Conservation (phyloP, 345 rosid genomes). For the Lumnitzera littorea region DNA sequence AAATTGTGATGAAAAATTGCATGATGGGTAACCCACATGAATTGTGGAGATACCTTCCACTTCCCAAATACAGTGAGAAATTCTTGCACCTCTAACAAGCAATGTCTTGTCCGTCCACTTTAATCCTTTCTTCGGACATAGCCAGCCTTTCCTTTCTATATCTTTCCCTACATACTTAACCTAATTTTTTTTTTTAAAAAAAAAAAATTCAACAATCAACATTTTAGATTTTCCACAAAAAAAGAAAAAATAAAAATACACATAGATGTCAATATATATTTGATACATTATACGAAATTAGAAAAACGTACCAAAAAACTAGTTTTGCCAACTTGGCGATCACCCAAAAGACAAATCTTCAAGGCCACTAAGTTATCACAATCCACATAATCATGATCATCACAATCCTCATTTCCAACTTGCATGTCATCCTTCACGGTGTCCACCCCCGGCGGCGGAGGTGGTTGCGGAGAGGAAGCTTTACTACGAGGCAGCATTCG, state of each 20-base stretch:
- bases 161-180: constrained; percentile 72
- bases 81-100: constrained; percentile 61
- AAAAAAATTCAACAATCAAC: not conserved
- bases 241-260: no score
- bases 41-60: constrained; percentile 39
- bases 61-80: constrained; percentile 82
- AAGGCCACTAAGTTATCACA: constrained; percentile 62
- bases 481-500: constrained; percentile 30
- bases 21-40: no score
- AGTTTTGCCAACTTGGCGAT: constrained; percentile 66
- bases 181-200: constrained; percentile 26
- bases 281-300: no score
- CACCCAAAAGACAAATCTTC: constrained; percentile 83
- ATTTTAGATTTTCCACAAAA: not conserved
- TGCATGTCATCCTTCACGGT: not conserved
- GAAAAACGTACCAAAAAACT: constrained; percentile 50
- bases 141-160: constrained; percentile 22
- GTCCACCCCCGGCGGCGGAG: constrained; percentile 1
- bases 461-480: constrained; percentile 14
- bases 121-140: constrained; percentile 33
- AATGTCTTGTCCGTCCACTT: constrained; percentile 65
- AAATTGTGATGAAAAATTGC: not conserved
- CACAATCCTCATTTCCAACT: no score
- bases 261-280: no score
- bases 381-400: constrained; percentile 19